Conservation (phyloP, 345 rosid genomes). For the Arabidopsis thaliana region TAIR10.1 NC_003074.8:3619501-3620000, state of each 20-base stretch:
- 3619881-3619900: conserved; percentile 21
- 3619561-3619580: conserved; percentile 60
- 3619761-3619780: conserved; percentile 35
- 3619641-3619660: conserved; percentile 51
- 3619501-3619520: conserved; percentile 78
- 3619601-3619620: conserved; percentile 42
- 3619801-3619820: conserved; percentile 69
- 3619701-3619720: conserved; percentile 30
- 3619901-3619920: conserved; percentile 37
- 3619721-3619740: conserved; percentile 39
- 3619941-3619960: conserved; percentile 39
- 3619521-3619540: conserved; percentile 89
- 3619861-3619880: conserved; percentile 15
- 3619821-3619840: conserved; percentile 70
- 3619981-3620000: background rate
- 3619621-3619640: conserved; percentile 9
- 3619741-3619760: conserved; percentile 35
- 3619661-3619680: conserved; percentile 46
- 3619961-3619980: conserved; percentile 33
- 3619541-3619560: conserved; percentile 70
- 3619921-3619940: conserved; percentile 43
- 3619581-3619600: conserved; percentile 38
- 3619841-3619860: conserved; percentile 51
- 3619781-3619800: conserved; percentile 61
- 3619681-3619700: conserved; percentile 14